Evolutionary conservation across 352 stramenopile species (phyloP), one percentile per base, ranked within the genome.

Genomic region (Aphanomyces astaci): DNA sequence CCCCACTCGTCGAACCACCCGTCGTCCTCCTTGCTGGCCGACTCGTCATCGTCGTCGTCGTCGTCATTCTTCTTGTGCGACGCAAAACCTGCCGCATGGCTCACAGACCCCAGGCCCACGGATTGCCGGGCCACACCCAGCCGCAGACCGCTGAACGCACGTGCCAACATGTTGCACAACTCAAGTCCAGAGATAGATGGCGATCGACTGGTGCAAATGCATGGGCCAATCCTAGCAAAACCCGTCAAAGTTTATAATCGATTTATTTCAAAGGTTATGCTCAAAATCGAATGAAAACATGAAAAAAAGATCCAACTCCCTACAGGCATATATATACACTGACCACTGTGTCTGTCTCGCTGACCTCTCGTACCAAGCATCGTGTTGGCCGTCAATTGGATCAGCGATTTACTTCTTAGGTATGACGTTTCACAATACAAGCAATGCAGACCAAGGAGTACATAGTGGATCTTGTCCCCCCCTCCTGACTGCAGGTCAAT

Each of bases 1-100:
- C 32, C 55, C 32, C 32, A 64, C 36, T 51, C 55, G 49, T 77
- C 70, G 11, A 82, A 72, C 3, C 72, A 76, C 0, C 65, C 71
- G 1, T 72, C 64, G 33, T 80, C 79, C 1, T 63, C 74, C n/a
- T n/a, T n/a, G n/a, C n/a, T n/a, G n/a, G n/a, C n/a, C n/a, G n/a
- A n/a, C 9, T 79, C 71, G 7, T 66, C 39, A 1, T 71, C 59
- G 0, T 60, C 46, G 10, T 66, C 70, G 59, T 64, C 67, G 60
- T 70, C 60, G 43, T 70, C 68, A 13, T 46, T 36, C 1, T 24
- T 64, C 27, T 64, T 45, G 9, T 73, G 60, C 28, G 60, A 54
- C 27, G 62, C 49, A 28, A 62, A 68, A 9, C 39, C 62, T 13
- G 62, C 62, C 13, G n/a, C 25, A 28, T 22, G n/a, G 31, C 62